Percentiles rank a stretch among this genome's conserved stretches.
Evolutionary conservation across 2,329 filamentous ascomycete genomes (phyloP).

Genomic region (Pseudocercospora pini-densiflorae): DNA sequence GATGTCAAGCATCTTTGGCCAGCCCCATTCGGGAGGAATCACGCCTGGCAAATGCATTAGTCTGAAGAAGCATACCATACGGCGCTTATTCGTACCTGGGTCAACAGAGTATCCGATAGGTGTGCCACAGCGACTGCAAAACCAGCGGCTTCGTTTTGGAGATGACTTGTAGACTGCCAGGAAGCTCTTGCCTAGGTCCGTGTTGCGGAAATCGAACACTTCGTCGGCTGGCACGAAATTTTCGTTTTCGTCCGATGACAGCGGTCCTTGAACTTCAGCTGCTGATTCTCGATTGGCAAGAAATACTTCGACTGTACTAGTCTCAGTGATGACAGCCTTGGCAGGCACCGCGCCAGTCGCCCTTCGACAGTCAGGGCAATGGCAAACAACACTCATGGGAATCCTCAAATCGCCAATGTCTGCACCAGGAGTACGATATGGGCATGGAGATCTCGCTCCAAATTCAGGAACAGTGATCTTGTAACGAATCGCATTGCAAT

Average conservation of each 20-base stretch:
- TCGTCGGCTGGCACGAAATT: neutral
- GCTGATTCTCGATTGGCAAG: neutral
- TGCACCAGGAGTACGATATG: slow-evolving; percentile 16
- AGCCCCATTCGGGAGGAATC: slow-evolving; percentile 16
- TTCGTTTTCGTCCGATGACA: neutral
- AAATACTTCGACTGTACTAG: slow-evolving; percentile 1
- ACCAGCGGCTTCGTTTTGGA: slow-evolving; percentile 17
- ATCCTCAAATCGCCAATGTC: slow-evolving; percentile 13
- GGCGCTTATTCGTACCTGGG: neutral
- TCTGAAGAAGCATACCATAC: neutral
- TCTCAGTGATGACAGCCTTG: slow-evolving; percentile 10
- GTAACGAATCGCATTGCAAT: slow-evolving; percentile 23
- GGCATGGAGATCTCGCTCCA: slow-evolving; percentile 3
- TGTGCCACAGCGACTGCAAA: slow-evolving; percentile 22
- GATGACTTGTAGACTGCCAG: slow-evolving; percentile 17
- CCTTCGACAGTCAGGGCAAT: slow-evolving; percentile 20
- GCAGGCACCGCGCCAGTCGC: slow-evolving; percentile 13
- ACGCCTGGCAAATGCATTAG: slow-evolving; percentile 1
- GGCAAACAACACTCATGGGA: slow-evolving; percentile 13
- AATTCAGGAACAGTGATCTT: slow-evolving; percentile 14
- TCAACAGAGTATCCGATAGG: slow-evolving; percentile 19
- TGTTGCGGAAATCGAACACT: slow-evolving; percentile 12
- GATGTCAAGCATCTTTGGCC: slow-evolving; percentile 28
- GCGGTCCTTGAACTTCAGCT: neutral
- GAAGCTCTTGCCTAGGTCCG: neutral